phyloP scores from a whole-genome alignment of 2,329 filamentous ascomycete genomes.

The Penicillium digitatum region DNA sequence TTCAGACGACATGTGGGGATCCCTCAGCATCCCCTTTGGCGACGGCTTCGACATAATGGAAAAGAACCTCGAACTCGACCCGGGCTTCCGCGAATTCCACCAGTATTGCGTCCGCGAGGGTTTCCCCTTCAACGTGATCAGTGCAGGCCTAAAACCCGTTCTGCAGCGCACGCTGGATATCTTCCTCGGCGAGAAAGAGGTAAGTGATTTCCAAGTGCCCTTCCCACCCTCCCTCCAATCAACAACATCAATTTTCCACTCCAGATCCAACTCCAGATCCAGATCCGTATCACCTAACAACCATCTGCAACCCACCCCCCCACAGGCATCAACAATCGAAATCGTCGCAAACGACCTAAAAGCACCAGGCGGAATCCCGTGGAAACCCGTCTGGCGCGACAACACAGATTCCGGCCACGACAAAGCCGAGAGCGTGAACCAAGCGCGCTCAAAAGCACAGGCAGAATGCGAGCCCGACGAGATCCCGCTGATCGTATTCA shows the following conservation, averaged over 20 bases:
- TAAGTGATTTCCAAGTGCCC: conserved; percentile 11
- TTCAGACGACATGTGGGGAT: conserved; percentile 70
- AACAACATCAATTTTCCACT: no score
- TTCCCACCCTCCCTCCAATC: neutral
- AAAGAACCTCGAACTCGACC: conserved; percentile 59
- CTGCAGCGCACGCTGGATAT: conserved; percentile 59
- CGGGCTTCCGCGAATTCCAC: conserved; percentile 62
- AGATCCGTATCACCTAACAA: no score
- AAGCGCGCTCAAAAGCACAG: conserved; percentile 55
- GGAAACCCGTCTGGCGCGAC: conserved; percentile 66
- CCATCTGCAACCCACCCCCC: accelerated
- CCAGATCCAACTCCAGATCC: no score
- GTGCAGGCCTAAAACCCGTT: conserved; percentile 63
- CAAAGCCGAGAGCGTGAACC: conserved; percentile 61
- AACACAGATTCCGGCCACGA: conserved; percentile 63
- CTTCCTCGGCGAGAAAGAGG: conserved; percentile 59
- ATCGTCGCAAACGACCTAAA: conserved; percentile 66
- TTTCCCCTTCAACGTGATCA: conserved; percentile 68
- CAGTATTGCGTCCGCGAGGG: conserved; percentile 59
- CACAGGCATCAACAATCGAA: conserved; percentile 53
- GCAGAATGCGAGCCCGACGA: conserved; percentile 57
- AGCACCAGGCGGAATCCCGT: conserved; percentile 57
- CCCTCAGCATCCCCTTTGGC: conserved; percentile 62
- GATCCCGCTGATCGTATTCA: conserved; percentile 64
- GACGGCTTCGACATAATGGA: conserved; percentile 65